Percentiles rank a stretch among this genome's conserved stretches.
Conservation (phyloP, 352 stramenopile species). For the Pythium vanterpoolii region DNA sequence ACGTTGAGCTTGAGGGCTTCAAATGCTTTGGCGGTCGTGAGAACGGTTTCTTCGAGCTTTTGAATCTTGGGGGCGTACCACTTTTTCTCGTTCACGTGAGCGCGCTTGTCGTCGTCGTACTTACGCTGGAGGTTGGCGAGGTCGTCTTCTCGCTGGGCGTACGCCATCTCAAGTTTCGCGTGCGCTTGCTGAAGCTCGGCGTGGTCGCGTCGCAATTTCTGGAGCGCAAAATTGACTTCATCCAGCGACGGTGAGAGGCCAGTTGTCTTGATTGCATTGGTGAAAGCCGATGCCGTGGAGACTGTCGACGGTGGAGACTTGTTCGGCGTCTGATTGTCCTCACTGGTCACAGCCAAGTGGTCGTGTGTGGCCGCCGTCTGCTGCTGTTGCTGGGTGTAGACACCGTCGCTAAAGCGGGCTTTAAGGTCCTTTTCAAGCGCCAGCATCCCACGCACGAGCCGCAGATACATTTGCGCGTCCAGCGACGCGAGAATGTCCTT, state of each 20-base stretch:
- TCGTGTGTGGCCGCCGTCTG: not conserved
- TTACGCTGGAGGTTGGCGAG: slow-evolving; percentile 54
- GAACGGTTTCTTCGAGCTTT: slow-evolving; percentile 66
- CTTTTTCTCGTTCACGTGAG: slow-evolving; percentile 64
- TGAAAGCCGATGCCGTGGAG: not conserved
- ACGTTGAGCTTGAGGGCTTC: slow-evolving; percentile 82
- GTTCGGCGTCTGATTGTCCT: slow-evolving; percentile 1
- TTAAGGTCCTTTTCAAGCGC: slow-evolving; percentile 54
- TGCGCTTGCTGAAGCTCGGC: slow-evolving; percentile 55
- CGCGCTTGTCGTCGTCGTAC: slow-evolving; percentile 68
- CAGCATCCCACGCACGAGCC: slow-evolving; percentile 46
- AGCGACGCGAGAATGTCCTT: slow-evolving; percentile 63
- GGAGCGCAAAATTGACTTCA: slow-evolving; percentile 59
- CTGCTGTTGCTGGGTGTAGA: not conserved
- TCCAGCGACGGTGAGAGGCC: slow-evolving; percentile 28
- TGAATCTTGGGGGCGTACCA: slow-evolving; percentile 69
- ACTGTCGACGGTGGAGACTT: not conserved
- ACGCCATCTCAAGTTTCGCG: slow-evolving; percentile 53
- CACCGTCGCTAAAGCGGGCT: slow-evolving; percentile 26
- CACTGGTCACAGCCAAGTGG: not conserved
- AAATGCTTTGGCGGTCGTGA: slow-evolving; percentile 54
- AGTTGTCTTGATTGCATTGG: not conserved
- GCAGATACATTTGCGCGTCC: slow-evolving; percentile 69
- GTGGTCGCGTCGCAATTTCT: slow-evolving; percentile 75
- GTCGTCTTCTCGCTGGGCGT: slow-evolving; percentile 79